Base-by-base conservation (phyloP, 1,284 basidiomycete species). In the Ceratobasidium sp. region DNA sequence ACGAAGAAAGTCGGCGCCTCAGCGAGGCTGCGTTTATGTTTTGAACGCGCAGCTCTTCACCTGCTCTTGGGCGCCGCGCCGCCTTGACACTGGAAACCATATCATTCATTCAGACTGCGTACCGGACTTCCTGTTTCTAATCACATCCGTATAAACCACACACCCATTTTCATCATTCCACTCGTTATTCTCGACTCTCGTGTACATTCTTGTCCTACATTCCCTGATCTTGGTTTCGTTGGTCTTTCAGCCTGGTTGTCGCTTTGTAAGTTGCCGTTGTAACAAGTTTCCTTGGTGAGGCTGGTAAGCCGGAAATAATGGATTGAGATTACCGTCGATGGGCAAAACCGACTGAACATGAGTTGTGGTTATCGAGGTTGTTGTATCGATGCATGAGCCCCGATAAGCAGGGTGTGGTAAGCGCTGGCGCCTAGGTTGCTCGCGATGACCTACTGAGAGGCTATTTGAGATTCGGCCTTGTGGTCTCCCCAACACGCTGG, bases 1-100 rank as follows among this genome's bases (percentile, higher is more conserved):
- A 90, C 73, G 86, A 85, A 25, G 88, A 90, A 79, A 84, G 81
- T 72, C 79, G 88, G 75, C 78, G 87, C 76, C 78, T 90, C 79
- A 85, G 85, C 68, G 89, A 90, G 79, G 77, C 89, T 75, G 88
- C 87, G 69, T 90, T 90, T 76, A 77, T 90, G 74, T 81, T 82
- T 71, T 85, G 73, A 80, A 74, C 25, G 17, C 20, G 3, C 7
- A 42, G 57, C 4, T 22, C 27, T 52, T 31, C 22, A 27, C 20
- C 20, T 3, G 15, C 22, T 31, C 20, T 31, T 52, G 27, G 27
- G 49, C 17, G 38, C 27, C 27, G 49, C 49, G 17, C 38, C 7
- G 43, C 45, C 32, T 25, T n/a, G 15, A 27, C 17, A 40, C 38
- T 8, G 38, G 38, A 40, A 40, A 8, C 38, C 17, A 40, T 8